Evolutionary conservation across 208 protist genomes (phyloP), one percentile per base, ranked within the genome.

Genomic region (Leishmania turanica): DNA sequence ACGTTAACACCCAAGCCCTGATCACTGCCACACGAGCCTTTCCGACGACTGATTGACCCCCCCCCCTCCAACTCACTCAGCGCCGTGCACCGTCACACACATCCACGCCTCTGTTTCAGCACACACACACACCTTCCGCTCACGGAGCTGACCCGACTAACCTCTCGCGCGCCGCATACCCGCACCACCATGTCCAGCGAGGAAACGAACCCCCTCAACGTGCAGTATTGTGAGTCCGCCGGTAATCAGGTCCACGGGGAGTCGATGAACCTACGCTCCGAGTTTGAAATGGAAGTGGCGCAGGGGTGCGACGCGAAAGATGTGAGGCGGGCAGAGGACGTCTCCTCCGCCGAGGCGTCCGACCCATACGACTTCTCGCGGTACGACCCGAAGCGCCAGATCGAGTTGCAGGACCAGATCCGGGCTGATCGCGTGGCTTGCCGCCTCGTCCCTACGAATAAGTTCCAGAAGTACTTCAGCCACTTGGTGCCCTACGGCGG

Each of bases 401-500:
- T 84, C n/a, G 19, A 37, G 34, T 0, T 8, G 51, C 51, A 58
- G 49, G 64, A 80, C 21, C 6, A n/a, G 56, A 42, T 27, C 5
- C 81, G 81, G n/a, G 75, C 81, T 0, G 82, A 86, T 8, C 77
- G 87, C 42, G 75, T 88, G 9, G 64, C 64, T 6, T 62, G 75
- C 51, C 84, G 84, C 65, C 87, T 83, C 54, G 77, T 86, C 40
- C 76, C 87, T 0, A 53, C 75, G 11, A 90, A 86, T 64, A 21
- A 42, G n/a, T 80, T 88, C 34, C 49, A 81, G 65, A 86, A 84
- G 73, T 70, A 85, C 64, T 80, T 92, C 66, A 60, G 58, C 75
- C 79, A 89, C 80, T 56, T 94, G 34, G 72, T 95, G 21, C 91
- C 91, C 27, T 86, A 87, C 47, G 91, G 92, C 34, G 90, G 89